A percentile compares a stretch with the other conserved stretches of the same genome.
Conservation (phyloP, 768 basidiomycete genomes). For the Suillus plorans region DNA sequence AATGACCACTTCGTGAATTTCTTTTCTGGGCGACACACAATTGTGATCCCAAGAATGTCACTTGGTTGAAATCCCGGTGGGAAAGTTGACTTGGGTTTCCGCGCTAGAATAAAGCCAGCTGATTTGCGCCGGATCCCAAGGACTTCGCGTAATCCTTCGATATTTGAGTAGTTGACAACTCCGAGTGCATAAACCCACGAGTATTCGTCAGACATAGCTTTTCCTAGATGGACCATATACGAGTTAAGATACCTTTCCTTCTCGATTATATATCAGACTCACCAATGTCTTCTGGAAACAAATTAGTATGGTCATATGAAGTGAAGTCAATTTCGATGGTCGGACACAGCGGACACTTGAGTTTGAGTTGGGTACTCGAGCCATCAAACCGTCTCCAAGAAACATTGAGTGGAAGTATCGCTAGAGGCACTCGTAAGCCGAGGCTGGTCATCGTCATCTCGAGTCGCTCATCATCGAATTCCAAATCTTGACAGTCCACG, state of each 20-base stretch:
- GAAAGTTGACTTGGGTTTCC: neutral
- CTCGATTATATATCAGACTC: neutral
- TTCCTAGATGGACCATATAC: neutral
- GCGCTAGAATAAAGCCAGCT: neutral
- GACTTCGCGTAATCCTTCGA: neutral
- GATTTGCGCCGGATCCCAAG: neutral
- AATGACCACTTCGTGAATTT: neutral
- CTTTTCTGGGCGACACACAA: neutral
- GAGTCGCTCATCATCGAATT: neutral
- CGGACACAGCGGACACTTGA: neutral
- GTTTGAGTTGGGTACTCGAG: neutral
- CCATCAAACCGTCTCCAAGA: neutral
- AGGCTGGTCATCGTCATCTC: slow-evolving; percentile 1
- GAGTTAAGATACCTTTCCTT: neutral
- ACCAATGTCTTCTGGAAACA: neutral
- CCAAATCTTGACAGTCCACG: neutral
- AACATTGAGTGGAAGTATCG: neutral
- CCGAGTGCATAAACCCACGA: neutral
- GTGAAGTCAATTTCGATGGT: neutral
- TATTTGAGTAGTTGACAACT: neutral
- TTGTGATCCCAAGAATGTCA: neutral
- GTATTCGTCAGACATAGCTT: neutral
- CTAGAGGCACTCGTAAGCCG: neutral
- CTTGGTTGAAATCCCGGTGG: neutral
- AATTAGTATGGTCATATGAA: neutral